Conservation (phyloP, 2,329 filamentous ascomycete genomes). For the Stemphylium vesicarium region DNA sequence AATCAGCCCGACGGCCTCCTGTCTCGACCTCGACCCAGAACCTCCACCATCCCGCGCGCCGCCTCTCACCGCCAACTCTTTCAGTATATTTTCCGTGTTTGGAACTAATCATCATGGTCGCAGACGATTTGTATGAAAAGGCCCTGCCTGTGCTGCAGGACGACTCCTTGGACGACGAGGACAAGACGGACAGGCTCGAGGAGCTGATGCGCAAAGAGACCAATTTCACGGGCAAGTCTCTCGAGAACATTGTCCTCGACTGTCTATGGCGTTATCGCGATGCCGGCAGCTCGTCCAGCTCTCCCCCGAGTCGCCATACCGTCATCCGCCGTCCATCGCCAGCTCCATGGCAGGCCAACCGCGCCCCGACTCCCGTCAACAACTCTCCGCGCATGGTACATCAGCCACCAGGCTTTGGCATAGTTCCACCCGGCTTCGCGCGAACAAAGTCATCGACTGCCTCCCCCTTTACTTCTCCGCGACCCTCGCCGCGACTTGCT, state of each 20-base stretch:
- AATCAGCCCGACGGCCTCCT: conserved; percentile 29
- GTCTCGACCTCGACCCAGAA: conserved; percentile 16
- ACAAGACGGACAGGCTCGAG: conserved; percentile 91
- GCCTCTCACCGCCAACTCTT: conserved; percentile 8
- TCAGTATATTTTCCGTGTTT: conserved; percentile 6
- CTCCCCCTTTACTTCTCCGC: conserved; percentile 92
- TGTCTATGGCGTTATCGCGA: conserved; percentile 84
- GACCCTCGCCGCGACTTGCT: conserved; percentile 88
- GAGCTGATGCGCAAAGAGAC: conserved; percentile 83
- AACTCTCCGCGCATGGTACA: conserved; percentile 84
- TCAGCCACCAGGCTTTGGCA: conserved; percentile 77
- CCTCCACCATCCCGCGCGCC: conserved; percentile 6
- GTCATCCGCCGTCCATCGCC: conserved; percentile 90
- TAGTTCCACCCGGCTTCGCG: conserved; percentile 75
- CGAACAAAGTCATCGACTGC: conserved; percentile 75
- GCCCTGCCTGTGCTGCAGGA: conserved; percentile 89
- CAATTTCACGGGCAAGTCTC: conserved; percentile 72
- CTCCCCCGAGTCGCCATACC: conserved; percentile 84
- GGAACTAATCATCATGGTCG: conserved; percentile 70
- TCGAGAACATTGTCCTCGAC: conserved; percentile 91
- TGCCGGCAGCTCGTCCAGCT: conserved; percentile 67
- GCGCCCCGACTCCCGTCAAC: conserved; percentile 77
- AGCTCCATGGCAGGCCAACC: conserved; percentile 84
- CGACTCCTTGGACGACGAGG: conserved; percentile 83
- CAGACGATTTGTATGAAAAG: conserved; percentile 90